phyloP scores from a whole-genome alignment of 176 grass and related monocot genomes.

The Pharus latifolius region DNA sequence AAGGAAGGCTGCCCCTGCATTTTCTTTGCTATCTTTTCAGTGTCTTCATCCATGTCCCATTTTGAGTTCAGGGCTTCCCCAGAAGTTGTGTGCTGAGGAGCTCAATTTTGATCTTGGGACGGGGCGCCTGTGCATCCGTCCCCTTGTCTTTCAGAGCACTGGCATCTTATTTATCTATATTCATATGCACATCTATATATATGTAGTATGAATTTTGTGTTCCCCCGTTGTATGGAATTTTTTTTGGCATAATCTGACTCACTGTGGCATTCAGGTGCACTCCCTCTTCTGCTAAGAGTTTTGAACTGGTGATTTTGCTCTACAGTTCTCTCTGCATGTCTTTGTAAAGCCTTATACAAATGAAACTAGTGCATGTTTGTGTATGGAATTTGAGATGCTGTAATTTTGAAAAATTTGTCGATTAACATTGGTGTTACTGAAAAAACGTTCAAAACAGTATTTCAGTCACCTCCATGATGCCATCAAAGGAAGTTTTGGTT shows the following conservation, averaged over 20 bases:
- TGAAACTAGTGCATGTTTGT: too few species aligned
- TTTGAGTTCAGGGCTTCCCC: slow-evolving; percentile 33
- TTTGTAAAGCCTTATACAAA: too few species aligned
- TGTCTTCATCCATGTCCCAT: slow-evolving; percentile 17
- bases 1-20: slow-evolving; percentile 40
- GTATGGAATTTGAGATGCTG: too few species aligned
- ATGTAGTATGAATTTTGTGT: slow-evolving; percentile 34
- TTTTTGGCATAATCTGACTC: too few species aligned
- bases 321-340: too few species aligned
- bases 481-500: too few species aligned
- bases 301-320: too few species aligned
- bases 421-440: too few species aligned
- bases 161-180: slow-evolving; percentile 25
- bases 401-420: too few species aligned
- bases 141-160: slow-evolving; percentile 23
- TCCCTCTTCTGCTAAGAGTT: too few species aligned
- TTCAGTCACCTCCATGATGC: too few species aligned
- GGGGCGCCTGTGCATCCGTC: slow-evolving; percentile 10
- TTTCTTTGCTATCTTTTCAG: slow-evolving; percentile 40
- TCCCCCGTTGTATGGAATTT: slow-evolving; percentile 11
- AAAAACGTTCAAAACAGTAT: too few species aligned
- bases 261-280: neutral
- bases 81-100: slow-evolving; percentile 33
- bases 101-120: slow-evolving; percentile 43
- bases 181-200: slow-evolving; percentile 25